Evolutionary conservation across 495 filamentous ascomycete genomes (phyloP).

Genomic region (Podospora pseudopauciseta): DNA sequence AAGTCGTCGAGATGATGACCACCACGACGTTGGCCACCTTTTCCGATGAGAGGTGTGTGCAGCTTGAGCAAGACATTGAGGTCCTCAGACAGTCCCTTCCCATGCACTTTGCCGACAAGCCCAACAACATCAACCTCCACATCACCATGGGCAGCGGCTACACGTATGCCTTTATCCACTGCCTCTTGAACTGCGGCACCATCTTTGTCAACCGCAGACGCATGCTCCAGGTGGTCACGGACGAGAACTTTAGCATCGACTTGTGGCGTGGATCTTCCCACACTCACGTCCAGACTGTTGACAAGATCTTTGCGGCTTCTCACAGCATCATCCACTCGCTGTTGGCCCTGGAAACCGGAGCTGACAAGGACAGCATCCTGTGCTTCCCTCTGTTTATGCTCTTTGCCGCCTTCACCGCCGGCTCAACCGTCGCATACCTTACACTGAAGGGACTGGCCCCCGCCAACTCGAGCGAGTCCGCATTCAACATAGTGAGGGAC

Average conservation of each 20-base stretch:
- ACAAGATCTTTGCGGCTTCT: constrained; percentile 47
- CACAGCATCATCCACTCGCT: constrained; percentile 48
- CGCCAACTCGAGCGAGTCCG: constrained; percentile 43
- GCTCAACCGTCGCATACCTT: constrained; percentile 50
- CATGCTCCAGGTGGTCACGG: constrained; percentile 47
- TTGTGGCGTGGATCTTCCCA: constrained; percentile 42
- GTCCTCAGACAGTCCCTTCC: constrained; percentile 43
- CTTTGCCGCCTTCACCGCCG: constrained; percentile 50
- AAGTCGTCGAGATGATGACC: constrained; percentile 51
- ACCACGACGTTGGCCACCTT: constrained; percentile 44
- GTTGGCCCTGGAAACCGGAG: constrained; percentile 42
- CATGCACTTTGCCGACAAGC: constrained; percentile 48
- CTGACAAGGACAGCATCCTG: constrained; percentile 47
- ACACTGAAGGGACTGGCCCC: constrained; percentile 48
- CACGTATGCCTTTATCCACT: constrained; percentile 51
- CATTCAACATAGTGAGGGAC: constrained; percentile 45
- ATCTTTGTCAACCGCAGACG: constrained; percentile 52
- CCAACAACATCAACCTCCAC: constrained; percentile 48
- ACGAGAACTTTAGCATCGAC: constrained; percentile 44
- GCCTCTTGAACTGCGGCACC: constrained; percentile 47
- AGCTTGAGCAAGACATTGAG: constrained; percentile 45
- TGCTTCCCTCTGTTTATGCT: constrained; percentile 53
- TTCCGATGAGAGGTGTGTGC: constrained; percentile 42
- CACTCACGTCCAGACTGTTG: constrained; percentile 38
- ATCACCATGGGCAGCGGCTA: constrained; percentile 53